Base-by-base conservation (phyloP, 371 early-diverging fungal genomes). In the Syncephalastrum racemosum region DNA sequence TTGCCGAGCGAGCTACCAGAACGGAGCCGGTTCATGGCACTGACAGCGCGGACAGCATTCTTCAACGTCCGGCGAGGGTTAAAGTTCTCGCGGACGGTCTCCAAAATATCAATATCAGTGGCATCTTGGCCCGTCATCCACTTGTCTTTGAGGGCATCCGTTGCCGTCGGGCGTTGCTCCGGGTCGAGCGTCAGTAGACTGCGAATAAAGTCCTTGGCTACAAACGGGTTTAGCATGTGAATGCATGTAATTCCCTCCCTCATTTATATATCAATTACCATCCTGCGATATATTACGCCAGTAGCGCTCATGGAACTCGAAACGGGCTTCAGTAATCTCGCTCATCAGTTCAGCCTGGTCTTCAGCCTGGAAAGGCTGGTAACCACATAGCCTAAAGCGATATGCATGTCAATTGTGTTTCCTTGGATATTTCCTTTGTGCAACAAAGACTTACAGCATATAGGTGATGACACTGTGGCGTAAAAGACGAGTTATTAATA, bases 171-270 rank as follows among this genome's bases (percentile, higher is more conserved):
- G 47, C 98, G 88, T 48, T 80, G 75, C 2, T 67, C 54, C 0
- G 90, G 88, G 69, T 93, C 86, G 23, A 91, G 73, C n/a, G 82
- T 72, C 39, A 97, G 79, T 6, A 90, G 70, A 43, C 75, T 74
- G 22, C 88, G 82, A 66, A 97, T 94, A 62, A 97, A 95, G 66
- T 94, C 91, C 67, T 93, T 94, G 56, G 96, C 96, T 90, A 57
- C 14, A 25, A 42, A 22, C 14, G 3, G 13, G 18, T 7, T 18
- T 27, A 54, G 6, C 14, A 15, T 27, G 27, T 15, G 36, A 39
- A 36, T 54, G 10, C 39, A 25, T 48, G 12, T 14, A 16, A 15
- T 41, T 46, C 2, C 39, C 14, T 19, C 14, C 5, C 20, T 39
- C 10, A 2, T 12, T 23, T 16, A 4, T 31, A 24, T 40, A 1